A percentile compares a stretch with the other conserved stretches of the same genome.
phyloP scores from a whole-genome alignment of 2,329 filamentous ascomycete species.

The Penicillium sp. region DNA sequence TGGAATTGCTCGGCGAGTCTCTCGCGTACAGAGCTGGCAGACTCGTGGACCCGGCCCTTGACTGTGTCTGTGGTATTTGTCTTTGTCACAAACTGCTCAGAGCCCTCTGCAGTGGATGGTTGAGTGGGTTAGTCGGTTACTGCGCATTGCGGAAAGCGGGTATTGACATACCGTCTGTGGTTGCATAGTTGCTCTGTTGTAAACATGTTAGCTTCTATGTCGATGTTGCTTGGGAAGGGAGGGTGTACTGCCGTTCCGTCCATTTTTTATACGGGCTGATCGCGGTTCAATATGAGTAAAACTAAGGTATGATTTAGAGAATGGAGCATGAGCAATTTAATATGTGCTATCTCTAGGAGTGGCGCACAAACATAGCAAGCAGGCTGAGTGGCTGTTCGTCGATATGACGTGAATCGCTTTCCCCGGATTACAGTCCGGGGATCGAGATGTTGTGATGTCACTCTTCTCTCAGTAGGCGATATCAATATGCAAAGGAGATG shows the following conservation, averaged over 20 bases:
- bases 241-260: constrained; percentile 15
- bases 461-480: not conserved
- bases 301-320: not conserved
- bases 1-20: constrained; percentile 18
- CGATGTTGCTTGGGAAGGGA: not conserved
- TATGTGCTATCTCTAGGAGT: not conserved
- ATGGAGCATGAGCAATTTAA: not conserved
- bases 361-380: not conserved
- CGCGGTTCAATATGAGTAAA: not conserved
- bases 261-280: constrained; percentile 9
- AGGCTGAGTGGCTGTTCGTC: not conserved
- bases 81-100: constrained; percentile 18
- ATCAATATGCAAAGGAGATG: not conserved
- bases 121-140: not conserved
- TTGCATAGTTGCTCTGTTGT: constrained; percentile 12
- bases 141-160: not conserved
- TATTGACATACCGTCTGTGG: constrained; percentile 5
- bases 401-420: not conserved
- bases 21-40: constrained; percentile 21
- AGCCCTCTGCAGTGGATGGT: constrained; percentile 11
- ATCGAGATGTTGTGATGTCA: constrained; percentile 2
- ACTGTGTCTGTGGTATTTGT: constrained; percentile 16
- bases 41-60: constrained; percentile 11
- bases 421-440: constrained; percentile 1
- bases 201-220: not conserved